phyloP scores from a whole-genome alignment of 1,139 yeast genomes.

The Kurtzmaniella quercitrusa region DNA sequence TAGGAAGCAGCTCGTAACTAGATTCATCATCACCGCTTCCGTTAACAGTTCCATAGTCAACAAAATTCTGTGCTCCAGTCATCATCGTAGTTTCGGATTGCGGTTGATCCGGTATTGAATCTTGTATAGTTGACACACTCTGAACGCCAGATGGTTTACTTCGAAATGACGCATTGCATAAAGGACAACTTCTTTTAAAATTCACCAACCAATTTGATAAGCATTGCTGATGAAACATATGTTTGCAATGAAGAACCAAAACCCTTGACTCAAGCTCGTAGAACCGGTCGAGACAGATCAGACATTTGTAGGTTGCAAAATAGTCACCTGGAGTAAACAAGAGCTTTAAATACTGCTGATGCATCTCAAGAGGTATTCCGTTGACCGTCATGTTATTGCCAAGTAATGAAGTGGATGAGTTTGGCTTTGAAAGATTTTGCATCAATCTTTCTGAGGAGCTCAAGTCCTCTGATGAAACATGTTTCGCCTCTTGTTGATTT shows the following conservation, averaged over 20 bases:
- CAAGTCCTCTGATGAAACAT: background rate
- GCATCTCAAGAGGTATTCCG: conserved; percentile 27
- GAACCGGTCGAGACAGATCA: conserved; percentile 43
- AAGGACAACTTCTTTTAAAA: conserved; percentile 42
- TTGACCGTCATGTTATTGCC: conserved; percentile 23
- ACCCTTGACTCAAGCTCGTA: conserved; percentile 35
- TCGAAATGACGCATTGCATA: conserved; percentile 31
- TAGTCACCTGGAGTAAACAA: conserved; percentile 34
- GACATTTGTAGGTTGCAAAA: conserved; percentile 40
- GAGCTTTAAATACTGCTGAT: conserved; percentile 19
- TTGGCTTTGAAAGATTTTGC: conserved; percentile 12
- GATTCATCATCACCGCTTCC: background rate
- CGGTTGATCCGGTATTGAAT: too few relatives aligned
- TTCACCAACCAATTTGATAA: conserved; percentile 45
- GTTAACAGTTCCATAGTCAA: conserved; percentile 7
- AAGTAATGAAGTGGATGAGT: conserved; percentile 19
- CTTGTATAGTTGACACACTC: background rate
- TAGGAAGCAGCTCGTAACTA: background rate
- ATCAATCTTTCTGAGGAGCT: background rate
- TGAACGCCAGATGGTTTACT: conserved; percentile 1
- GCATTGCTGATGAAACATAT: conserved; percentile 42
- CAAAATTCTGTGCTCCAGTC: conserved; percentile 18
- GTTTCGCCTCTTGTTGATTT: conserved; percentile 16
- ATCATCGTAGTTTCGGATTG: background rate
- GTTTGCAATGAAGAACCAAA: conserved; percentile 41